These are phyloP conservation scores for Mediolabrus comicus DNA, from an alignment of 108 stramenopile genomes.

Conservation along the genomic window DNA sequence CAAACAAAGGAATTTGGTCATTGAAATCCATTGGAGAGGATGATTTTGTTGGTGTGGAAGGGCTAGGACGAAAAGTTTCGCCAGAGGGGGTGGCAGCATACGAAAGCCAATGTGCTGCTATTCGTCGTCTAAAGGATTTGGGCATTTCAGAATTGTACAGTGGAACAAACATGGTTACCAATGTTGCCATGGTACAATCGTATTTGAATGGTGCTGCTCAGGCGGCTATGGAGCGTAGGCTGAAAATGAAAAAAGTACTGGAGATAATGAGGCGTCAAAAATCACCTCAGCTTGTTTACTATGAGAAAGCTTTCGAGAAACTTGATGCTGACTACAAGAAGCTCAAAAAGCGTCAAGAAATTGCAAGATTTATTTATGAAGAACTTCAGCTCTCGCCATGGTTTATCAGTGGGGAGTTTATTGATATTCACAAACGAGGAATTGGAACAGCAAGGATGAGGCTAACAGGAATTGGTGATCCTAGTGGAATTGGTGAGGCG, in stretches of 20 bases:
- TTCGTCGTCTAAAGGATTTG: slow-evolving; percentile 68
- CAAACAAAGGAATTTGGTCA: slow-evolving; percentile 72
- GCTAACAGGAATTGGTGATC: slow-evolving; percentile 88
- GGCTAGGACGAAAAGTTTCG: slow-evolving; percentile 35
- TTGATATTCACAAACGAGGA: slow-evolving; percentile 86
- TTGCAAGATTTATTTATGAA: slow-evolving; percentile 84
- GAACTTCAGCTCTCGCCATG: slow-evolving; percentile 83
- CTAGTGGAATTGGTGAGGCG: slow-evolving; percentile 79
- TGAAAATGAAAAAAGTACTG: slow-evolving; percentile 67
- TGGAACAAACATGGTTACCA: slow-evolving; percentile 57
- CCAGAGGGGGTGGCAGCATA: slow-evolving; percentile 67
- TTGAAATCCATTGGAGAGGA: slow-evolving; percentile 67
- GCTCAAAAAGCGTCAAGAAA: slow-evolving; percentile 70
- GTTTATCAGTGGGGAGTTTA: slow-evolving; percentile 83
- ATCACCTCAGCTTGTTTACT: slow-evolving; percentile 46
- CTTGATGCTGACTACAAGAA: slow-evolving; percentile 63
- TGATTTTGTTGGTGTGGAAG: slow-evolving; percentile 77
- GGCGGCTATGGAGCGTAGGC: slow-evolving; percentile 52
- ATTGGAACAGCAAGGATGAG: slow-evolving; percentile 85
- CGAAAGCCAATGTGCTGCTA: slow-evolving; percentile 63
- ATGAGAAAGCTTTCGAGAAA: slow-evolving; percentile 65
- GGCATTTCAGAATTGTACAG: slow-evolving; percentile 72
- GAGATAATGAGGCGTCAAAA: slow-evolving; percentile 56
- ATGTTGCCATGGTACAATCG: slow-evolving; percentile 70
- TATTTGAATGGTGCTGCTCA: slow-evolving; percentile 76